Conservation (phyloP, 2,329 filamentous ascomycete species). For the Orbilia brochopaga region DNA sequence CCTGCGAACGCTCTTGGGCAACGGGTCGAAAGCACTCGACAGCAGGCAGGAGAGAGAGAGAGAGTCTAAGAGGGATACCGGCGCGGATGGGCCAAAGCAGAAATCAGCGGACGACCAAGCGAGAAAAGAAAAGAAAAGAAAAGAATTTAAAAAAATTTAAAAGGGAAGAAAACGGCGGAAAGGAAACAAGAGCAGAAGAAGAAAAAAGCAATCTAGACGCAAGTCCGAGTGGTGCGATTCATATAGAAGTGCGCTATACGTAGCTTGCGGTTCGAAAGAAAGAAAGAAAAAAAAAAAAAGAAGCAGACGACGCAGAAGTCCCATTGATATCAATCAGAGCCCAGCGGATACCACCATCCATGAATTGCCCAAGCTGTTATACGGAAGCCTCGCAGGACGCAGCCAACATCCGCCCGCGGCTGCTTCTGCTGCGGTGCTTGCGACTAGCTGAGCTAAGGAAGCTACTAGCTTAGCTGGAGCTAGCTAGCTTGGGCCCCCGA, state of each 20-base stretch:
- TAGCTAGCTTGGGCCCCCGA: slow-evolving; percentile 15
- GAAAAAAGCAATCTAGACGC: slow-evolving; percentile 34
- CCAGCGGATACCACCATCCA: slow-evolving; percentile 7
- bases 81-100: slow-evolving; percentile 23
- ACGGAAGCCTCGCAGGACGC: slow-evolving; percentile 26
- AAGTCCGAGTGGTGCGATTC: slow-evolving; percentile 39
- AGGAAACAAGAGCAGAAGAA: not conserved
- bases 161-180: not conserved
- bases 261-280: slow-evolving; percentile 47
- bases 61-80: slow-evolving; percentile 13
- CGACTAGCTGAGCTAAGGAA: slow-evolving; percentile 6
- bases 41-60: too few relatives aligned
- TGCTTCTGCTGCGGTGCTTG: slow-evolving; percentile 22
- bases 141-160: not conserved
- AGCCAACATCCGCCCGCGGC: slow-evolving; percentile 42
- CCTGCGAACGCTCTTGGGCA: slow-evolving; percentile 33
- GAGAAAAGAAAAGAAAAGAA: slow-evolving; percentile 12
- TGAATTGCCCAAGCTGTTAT: slow-evolving; percentile 45
- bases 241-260: slow-evolving; percentile 47
- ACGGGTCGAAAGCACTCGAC: slow-evolving; percentile 15
- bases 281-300: slow-evolving; percentile 16
- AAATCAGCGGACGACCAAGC: slow-evolving; percentile 18
- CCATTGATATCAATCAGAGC: slow-evolving; percentile 50
- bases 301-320: too few relatives aligned
- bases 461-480: slow-evolving; percentile 15